Percentiles rank a stretch among this genome's conserved stretches.
Conservation (phyloP, 2,329 filamentous ascomycete species). For the Mycosphaerella sp. region DNA sequence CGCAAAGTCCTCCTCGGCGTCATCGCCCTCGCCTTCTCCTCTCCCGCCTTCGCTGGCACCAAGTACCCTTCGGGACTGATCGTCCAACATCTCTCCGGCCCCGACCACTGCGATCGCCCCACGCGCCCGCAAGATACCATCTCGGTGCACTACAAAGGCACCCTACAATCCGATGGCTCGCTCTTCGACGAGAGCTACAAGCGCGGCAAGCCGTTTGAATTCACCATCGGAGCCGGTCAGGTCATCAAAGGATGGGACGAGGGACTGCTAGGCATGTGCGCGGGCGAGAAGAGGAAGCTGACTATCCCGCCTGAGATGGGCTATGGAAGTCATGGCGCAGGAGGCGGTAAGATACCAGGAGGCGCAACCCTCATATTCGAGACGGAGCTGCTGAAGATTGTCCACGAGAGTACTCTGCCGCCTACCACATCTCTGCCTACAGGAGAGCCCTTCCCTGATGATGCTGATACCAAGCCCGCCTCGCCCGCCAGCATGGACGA, state of each 20-base stretch:
- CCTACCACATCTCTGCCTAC: slow-evolving; percentile 5
- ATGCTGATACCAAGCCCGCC: neutral
- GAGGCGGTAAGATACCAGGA: slow-evolving; percentile 60
- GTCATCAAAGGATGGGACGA: slow-evolving; percentile 96
- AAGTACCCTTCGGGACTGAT: slow-evolving; percentile 20
- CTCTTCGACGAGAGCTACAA: slow-evolving; percentile 84
- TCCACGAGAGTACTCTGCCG: slow-evolving; percentile 42
- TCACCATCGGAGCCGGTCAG: slow-evolving; percentile 69
- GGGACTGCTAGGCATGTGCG: slow-evolving; percentile 87
- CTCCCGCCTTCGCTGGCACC: slow-evolving; percentile 9
- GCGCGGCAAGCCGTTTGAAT: slow-evolving; percentile 66
- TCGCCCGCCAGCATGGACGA: slow-evolving; percentile 2
- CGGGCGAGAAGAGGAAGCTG: slow-evolving; percentile 81
- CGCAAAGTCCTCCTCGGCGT: slow-evolving; percentile 4
- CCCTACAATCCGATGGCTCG: slow-evolving; percentile 53
- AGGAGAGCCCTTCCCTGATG: slow-evolving; percentile 13
- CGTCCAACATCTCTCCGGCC: slow-evolving; percentile 39
- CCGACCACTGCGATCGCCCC: slow-evolving; percentile 40
- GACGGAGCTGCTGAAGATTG: slow-evolving; percentile 80
- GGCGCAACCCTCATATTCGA: slow-evolving; percentile 83
- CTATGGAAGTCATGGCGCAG: slow-evolving; percentile 69
- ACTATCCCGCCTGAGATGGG: slow-evolving; percentile 82
- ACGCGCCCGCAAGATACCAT: slow-evolving; percentile 43
- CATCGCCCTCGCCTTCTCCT: slow-evolving; percentile 17
- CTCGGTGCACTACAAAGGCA: slow-evolving; percentile 46